Evolutionary conservation across 2,329 filamentous ascomycete species (phyloP).

Genomic region (Aphanoascus verrucosus): DNA sequence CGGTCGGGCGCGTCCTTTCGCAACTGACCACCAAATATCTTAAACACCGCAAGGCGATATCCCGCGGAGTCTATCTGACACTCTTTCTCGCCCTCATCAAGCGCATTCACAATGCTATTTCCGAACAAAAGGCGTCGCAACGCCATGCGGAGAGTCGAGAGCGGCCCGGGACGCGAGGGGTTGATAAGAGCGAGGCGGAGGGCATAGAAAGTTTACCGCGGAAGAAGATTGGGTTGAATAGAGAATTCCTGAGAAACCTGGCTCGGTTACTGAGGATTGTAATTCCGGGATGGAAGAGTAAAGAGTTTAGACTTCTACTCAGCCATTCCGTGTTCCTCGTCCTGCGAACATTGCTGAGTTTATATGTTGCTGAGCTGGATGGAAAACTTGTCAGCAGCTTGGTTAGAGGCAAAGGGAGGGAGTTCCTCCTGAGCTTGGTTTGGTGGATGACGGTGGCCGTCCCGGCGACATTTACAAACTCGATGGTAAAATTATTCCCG

Average conservation of each 20-base stretch:
- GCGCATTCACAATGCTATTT: slow-evolving; percentile 80
- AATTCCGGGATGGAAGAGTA: slow-evolving; percentile 79
- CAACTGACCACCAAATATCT: slow-evolving; percentile 64
- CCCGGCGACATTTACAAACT: slow-evolving; percentile 95
- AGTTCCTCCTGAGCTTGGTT: slow-evolving; percentile 76
- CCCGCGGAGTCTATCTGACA: slow-evolving; percentile 70
- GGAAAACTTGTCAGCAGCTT: slow-evolving; percentile 84
- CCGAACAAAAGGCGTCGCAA: slow-evolving; percentile 76
- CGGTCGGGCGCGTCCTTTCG: slow-evolving; percentile 53
- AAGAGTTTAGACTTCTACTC: slow-evolving; percentile 72
- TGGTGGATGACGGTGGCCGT: slow-evolving; percentile 99
- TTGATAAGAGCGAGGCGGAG: slow-evolving; percentile 12
- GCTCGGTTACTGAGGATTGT: slow-evolving; percentile 72
- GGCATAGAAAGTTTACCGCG: slow-evolving; percentile 29
- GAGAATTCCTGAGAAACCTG: slow-evolving; percentile 72
- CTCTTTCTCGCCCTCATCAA: slow-evolving; percentile 71
- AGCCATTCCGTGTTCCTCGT: slow-evolving; percentile 93
- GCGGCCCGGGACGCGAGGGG: slow-evolving; percentile 38
- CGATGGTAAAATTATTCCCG: slow-evolving; percentile 58
- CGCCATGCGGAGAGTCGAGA: slow-evolving; percentile 53
- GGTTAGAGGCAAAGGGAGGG: slow-evolving; percentile 79
- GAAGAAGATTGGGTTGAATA: slow-evolving; percentile 84
- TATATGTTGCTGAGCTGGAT: slow-evolving; percentile 94
- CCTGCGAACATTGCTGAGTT: slow-evolving; percentile 76
- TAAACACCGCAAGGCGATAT: slow-evolving; percentile 68